Base-by-base conservation (phyloP, 352 stramenopile species). In the Thraustotheca clavata region DNA sequence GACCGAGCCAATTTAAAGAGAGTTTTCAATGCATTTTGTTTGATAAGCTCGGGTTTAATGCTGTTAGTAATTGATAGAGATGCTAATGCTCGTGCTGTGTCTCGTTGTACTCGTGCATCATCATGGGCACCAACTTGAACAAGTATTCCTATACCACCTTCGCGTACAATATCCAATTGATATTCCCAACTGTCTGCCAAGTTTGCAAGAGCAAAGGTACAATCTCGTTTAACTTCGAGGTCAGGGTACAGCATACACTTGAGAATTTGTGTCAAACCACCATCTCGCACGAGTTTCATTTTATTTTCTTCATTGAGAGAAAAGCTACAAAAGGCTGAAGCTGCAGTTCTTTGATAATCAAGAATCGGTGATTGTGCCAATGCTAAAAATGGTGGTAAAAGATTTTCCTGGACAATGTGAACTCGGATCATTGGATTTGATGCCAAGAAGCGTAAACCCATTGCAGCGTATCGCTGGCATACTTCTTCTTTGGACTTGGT, bases 131-230 rank as follows among this genome's bases (percentile, higher is more conserved):
- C 87, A 8, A 95, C 72, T 18, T 87, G 69, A 11, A 89, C 76
- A 41, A 97, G 75, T 16, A 84, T 78, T 0, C 79, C 68, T 47
- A 98, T 89, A 34, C 74, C 87, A 0, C 89, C 87, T 67, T 95
- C 87, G 0, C 89, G 83, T 11, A 97, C 87, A 2, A 97, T 79
- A 60, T 98, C 90, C 24, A 76, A 69, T 57, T 97, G 90, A 62
- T 90, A 77, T 65, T 97, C 91, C 32, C 94, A 77, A 16, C 83
- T 86, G 67, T 98, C 93, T 1, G 83, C 79, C 29, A 98, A 62
- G 68, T 98, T 98, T 16, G 96, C 94, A 4, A 98, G 76, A n/a
- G 90, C 93, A 69, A 97, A 98, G 1, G 92, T 75, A 41, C 91
- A 95, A 67, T 98, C 88, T 62, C 93, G 83, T 40, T 85, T 81